Evolutionary conservation across 306 rosid species (phyloP).

Genomic region (Cucumis cinereus): DNA sequence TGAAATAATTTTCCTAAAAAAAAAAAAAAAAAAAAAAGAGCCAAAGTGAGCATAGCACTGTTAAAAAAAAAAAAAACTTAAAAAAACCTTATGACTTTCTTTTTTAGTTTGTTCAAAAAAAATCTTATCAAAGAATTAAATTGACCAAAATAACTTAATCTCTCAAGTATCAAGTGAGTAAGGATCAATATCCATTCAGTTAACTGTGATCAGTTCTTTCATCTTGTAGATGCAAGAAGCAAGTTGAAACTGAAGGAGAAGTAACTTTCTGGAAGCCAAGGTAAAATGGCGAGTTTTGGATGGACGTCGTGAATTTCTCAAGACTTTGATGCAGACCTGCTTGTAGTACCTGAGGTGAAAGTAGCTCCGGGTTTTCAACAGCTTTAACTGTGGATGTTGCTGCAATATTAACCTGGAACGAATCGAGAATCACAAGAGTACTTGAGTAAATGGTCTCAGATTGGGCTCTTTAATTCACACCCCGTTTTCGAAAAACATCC

Average conservation of each 20-base stretch:
- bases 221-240: neutral
- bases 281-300: conserved; percentile 10
- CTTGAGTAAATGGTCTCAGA: neutral
- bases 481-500: neutral
- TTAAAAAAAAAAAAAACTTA: too few relatives aligned
- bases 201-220: neutral
- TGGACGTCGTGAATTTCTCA: conserved; percentile 13
- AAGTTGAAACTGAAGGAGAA: neutral
- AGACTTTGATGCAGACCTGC: conserved; percentile 16
- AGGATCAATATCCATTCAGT: neutral
- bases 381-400: conserved; percentile 21
- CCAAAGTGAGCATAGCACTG: too few relatives aligned
- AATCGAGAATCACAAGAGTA: neutral
- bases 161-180: neutral
- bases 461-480: neutral
- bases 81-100: too few relatives aligned
- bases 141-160: neutral
- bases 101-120: too few relatives aligned
- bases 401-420: conserved; percentile 21
- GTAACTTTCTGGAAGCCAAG: conserved; percentile 10
- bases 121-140: too few relatives aligned
- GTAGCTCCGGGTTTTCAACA: conserved; percentile 24
- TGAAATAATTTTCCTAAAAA: too few relatives aligned
- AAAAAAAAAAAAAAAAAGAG: too few relatives aligned
- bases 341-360: conserved; percentile 25